A percentile compares a stretch with the other conserved stretches of the same genome.
Evolutionary conservation across 257 asterid genomes (phyloP).

Genomic region (Perilla frutescens): DNA sequence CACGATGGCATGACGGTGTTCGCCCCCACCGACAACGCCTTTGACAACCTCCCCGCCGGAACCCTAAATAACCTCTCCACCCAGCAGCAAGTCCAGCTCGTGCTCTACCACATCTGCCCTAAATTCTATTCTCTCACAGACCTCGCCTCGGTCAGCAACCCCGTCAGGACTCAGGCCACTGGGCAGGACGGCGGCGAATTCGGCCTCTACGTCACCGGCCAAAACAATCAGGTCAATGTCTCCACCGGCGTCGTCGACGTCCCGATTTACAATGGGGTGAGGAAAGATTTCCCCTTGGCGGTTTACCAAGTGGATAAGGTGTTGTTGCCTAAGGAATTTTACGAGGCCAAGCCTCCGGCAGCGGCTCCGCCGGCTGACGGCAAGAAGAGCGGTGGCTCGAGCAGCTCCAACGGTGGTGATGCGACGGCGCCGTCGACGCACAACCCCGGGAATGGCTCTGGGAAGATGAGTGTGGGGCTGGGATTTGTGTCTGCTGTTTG

Average conservation of each 20-base stretch:
- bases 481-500: constrained; percentile 43
- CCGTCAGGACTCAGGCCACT: constrained; percentile 82
- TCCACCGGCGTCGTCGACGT: constrained; percentile 59
- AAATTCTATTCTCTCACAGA: constrained; percentile 57
- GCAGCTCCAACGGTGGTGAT: constrained; percentile 14
- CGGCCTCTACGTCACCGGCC: constrained; percentile 60
- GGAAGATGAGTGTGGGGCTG: constrained; percentile 41
- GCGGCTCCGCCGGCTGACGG: constrained; percentile 46
- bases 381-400: constrained; percentile 24
- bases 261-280: constrained; percentile 57
- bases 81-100: constrained; percentile 74
- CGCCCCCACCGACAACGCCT: constrained; percentile 88
- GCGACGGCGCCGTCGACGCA: constrained; percentile 44
- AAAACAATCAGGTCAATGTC: constrained; percentile 62
- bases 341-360: constrained; percentile 47
- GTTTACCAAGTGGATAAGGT: constrained; percentile 80
- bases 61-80: constrained; percentile 65
- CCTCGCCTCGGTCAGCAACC: constrained; percentile 76
- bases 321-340: constrained; percentile 58
- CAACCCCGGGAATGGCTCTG: constrained; percentile 44
- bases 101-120: constrained; percentile 70
- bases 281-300: constrained; percentile 67
- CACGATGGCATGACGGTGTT: constrained; percentile 77
- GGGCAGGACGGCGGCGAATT: constrained; percentile 59
- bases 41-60: constrained; percentile 75